Evolutionary conservation across 1,284 basidiomycete species (phyloP), one percentile per base, ranked within the genome.

Genomic region (Apiotrichum brassicae): DNA sequence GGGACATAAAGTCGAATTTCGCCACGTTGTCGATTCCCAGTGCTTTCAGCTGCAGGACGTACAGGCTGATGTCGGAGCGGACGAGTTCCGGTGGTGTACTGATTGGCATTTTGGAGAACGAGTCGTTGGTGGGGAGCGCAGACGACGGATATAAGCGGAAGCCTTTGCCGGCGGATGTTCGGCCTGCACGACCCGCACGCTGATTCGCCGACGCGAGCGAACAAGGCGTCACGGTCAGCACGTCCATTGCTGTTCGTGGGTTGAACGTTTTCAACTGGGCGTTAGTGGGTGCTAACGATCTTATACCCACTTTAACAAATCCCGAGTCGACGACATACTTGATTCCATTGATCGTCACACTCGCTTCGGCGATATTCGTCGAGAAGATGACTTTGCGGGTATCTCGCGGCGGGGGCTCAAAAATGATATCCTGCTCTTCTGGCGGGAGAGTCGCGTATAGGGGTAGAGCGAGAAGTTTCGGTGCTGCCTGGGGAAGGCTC

Each of bases 341-440:
- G 57, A 98, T 85, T 1, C 91, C 91, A 43, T 97, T 90, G 51
- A 98, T 95, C 0, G 94, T 98, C 14, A 98, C 86, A 70, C 89
- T 93, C 19, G 94, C 89, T 75, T 98, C 95, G 16, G 95, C 94
- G 44, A 97, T 93, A 66, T 98, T 98, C 0, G 95, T 98, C 1
- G 90, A 81, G 23, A 97, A 80, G 43, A 99, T 84, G 44, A 95
- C 83, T 70, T 98, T 99, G 47, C 95, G 81, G 4, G 78, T 81
- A 41, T 86, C 85, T 30, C 78, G 75, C 18, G 84, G 82, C 16
- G 87, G 74, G 1, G 84, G 80, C 52, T 85, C 81, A 60, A 99
- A 97, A 11, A 93, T 85, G 45, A 79, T 78, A 24, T 87, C 76
- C 63, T 98, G 94, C 64, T 95, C 91, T 40, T 87, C 83, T 0